Conservation (phyloP, 2,329 filamentous ascomycete species). For the Aspergillus pseudoviridinutans region DNA sequence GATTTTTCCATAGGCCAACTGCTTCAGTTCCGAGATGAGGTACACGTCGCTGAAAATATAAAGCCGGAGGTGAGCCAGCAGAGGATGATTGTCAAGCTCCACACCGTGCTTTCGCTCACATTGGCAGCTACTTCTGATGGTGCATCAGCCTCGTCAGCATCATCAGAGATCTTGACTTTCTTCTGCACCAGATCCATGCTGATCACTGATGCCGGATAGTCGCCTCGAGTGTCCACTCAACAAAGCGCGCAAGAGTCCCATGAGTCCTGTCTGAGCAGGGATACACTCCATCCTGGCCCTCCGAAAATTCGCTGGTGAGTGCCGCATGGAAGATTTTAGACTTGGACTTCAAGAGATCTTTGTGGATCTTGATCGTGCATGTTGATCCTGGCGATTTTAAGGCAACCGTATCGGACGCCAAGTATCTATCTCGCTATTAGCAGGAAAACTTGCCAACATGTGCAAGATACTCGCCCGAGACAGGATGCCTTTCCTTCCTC, state of each 20-base stretch:
- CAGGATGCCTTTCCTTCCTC: background rate
- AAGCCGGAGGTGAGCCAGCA: conserved; percentile 3
- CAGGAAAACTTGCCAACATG: background rate
- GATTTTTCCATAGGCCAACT: conserved; percentile 3
- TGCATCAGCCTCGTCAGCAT: background rate
- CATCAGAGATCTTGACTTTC: background rate
- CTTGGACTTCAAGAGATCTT: too few species aligned
- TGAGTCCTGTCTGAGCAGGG: too few species aligned
- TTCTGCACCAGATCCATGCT: background rate
- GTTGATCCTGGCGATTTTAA: too few species aligned
- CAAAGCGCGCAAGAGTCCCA: too few species aligned
- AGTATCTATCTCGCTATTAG: background rate
- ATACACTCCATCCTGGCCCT: too few species aligned
- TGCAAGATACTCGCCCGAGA: background rate
- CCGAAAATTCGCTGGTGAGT: too few species aligned
- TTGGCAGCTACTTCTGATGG: background rate
- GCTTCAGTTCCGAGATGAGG: conserved; percentile 2
- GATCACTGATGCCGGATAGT: background rate
- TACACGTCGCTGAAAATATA: conserved; percentile 10
- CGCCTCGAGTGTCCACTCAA: too few species aligned
- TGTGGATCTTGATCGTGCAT: too few species aligned
- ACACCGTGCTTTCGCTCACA: background rate
- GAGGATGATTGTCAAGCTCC: background rate
- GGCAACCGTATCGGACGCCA: too few species aligned
- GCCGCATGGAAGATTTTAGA: too few species aligned